Percentiles rank a stretch among this genome's conserved stretches.
phyloP scores from a whole-genome alignment of 148 eudicot genomes.

The Rheum nobile region DNA sequence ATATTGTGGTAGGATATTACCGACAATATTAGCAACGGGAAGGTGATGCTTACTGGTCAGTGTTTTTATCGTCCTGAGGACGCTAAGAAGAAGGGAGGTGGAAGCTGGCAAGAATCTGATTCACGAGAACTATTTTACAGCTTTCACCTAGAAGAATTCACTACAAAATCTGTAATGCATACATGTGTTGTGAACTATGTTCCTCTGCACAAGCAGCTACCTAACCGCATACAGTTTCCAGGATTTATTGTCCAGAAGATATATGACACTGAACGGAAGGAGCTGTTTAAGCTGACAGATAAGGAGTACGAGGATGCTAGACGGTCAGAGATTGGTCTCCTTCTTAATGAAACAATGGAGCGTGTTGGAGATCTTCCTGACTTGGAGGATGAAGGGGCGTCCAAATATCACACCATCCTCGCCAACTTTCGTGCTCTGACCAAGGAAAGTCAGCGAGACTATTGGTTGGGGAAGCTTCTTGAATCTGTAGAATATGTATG shows the following conservation, averaged over 20 bases:
- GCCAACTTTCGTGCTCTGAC: slow-evolving; percentile 51
- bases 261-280: slow-evolving; percentile 65
- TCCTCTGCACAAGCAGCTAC: slow-evolving; percentile 75
- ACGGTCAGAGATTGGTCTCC: slow-evolving; percentile 64
- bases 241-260: slow-evolving; percentile 91
- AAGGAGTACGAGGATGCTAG: slow-evolving; percentile 73
- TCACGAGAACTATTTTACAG: slow-evolving; percentile 85
- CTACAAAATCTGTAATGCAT: slow-evolving; percentile 97
- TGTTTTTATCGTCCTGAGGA: slow-evolving; percentile 96
- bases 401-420: slow-evolving; percentile 42
- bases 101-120: slow-evolving; percentile 73
- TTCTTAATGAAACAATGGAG: slow-evolving; percentile 66
- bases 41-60: slow-evolving; percentile 69
- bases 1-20: slow-evolving; percentile 49
- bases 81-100: slow-evolving; percentile 77
- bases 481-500: slow-evolving; percentile 47
- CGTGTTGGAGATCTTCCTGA: slow-evolving; percentile 70
- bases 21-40: slow-evolving; percentile 32
- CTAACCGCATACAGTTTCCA: slow-evolving; percentile 56
- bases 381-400: slow-evolving; percentile 49
- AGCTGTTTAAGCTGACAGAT: slow-evolving; percentile 69
- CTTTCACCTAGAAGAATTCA: slow-evolving; percentile 74
- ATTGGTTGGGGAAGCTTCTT: slow-evolving; percentile 78
- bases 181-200: slow-evolving; percentile 84
- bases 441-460: slow-evolving; percentile 61